Evolutionary conservation across 768 basidiomycete species (phyloP).

Genomic region (Collybia sordida): DNA sequence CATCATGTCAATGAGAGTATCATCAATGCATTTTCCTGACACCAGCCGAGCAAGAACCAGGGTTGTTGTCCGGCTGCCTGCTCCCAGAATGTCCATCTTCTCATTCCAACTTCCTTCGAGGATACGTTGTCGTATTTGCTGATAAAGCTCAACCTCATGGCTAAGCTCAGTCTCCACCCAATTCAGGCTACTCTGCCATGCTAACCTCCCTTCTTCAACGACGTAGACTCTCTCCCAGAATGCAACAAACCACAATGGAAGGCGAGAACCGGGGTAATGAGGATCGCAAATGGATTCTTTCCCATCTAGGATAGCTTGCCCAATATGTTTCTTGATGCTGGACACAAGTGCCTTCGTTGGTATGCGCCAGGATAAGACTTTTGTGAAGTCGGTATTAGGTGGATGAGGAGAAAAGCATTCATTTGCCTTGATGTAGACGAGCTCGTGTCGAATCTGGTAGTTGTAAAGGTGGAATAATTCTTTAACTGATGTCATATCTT

Average conservation of each 20-base stretch:
- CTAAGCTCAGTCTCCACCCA: neutral
- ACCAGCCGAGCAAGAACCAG: neutral
- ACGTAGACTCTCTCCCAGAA: neutral
- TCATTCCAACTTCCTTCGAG: constrained; percentile 7
- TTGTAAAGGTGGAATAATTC: neutral
- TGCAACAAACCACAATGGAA: constrained; percentile 3
- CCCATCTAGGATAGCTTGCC: constrained; percentile 6
- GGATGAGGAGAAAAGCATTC: neutral
- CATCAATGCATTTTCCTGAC: neutral
- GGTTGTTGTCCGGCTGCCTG: neutral
- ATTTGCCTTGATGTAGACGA: neutral
- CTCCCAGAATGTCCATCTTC: neutral
- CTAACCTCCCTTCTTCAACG: neutral
- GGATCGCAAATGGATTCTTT: constrained; percentile 1
- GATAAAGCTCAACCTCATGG: neutral
- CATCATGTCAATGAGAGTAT: constrained; percentile 9
- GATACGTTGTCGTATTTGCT: neutral
- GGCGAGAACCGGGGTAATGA: neutral
- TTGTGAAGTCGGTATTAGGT: neutral
- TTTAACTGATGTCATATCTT: neutral
- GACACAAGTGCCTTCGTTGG: neutral
- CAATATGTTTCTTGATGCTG: neutral
- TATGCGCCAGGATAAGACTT: neutral
- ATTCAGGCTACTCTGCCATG: neutral
- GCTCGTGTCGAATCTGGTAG: neutral